Evolutionary conservation across 73 alveolate species (phyloP), one percentile per base, ranked within the genome.

Genomic region (Uronychia binucleata): DNA sequence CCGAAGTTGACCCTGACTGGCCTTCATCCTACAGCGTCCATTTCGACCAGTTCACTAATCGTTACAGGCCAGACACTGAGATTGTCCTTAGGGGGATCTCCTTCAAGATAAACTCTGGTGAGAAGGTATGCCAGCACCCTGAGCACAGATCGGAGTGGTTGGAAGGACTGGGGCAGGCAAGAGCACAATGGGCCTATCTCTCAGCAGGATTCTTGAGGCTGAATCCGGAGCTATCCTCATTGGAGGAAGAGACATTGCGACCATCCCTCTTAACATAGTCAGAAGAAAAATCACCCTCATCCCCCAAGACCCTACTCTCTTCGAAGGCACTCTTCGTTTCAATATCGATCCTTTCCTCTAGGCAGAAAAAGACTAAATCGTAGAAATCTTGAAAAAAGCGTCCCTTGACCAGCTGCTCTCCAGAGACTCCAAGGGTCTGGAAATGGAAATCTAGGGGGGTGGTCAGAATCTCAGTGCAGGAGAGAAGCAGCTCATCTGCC

Each of bases 141-240:
- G 5, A 46, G 19, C 19, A 46, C 67, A 46, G 90, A 83, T 97
- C 0, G 99, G 99, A 31, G 97, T 97, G 26, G 98, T 94, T 19
- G 99, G 99, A 19, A 84, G 95, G 88, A 97, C 98, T 78, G 99
- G 99, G 8, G 97, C 98, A 30, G 99, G 99, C n/a, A 97, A 97
- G 87, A 90, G 98, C 31, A 97, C 99, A 0, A 81, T 97, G 29
- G 84, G 98, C 78, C 82, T 97, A 35, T 87, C 98, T 28, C 79
- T 97, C 28, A 82, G 93, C 58, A 92, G 99, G 76, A 94, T 98
- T 29, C 89, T 97, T 57, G 99, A 98, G 87, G 97, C 98, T 32
- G 74, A 80, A 25, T 80, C 90, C 35, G 99, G 99, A 5, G 81
- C 81, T 28, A 95, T 97, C 28, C 33, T 76, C 0, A 95, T 97